Evolutionary conservation across 2,329 filamentous ascomycete species (phyloP).

Genomic region (Botrytis medusae): DNA sequence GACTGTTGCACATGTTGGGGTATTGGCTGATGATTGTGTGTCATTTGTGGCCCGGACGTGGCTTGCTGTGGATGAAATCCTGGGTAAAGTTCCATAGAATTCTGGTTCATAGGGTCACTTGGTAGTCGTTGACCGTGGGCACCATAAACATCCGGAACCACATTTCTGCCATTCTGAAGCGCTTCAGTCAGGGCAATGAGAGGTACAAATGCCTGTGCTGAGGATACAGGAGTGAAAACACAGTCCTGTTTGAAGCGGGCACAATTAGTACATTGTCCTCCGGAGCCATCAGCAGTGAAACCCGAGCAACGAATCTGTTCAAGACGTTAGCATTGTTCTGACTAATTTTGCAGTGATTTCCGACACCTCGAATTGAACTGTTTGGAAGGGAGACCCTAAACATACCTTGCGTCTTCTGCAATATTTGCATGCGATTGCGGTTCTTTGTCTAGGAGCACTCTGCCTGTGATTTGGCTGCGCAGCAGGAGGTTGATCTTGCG

Average conservation of each 20-base stretch:
- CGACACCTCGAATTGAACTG: not conserved
- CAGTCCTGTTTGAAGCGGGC: conserved; percentile 73
- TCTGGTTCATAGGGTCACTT: conserved; percentile 30
- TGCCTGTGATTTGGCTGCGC: conserved; percentile 39
- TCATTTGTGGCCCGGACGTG: not conserved
- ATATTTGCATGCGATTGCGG: conserved; percentile 60
- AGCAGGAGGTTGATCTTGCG: not conserved
- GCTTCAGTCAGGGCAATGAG: conserved; percentile 63
- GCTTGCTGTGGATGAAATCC: not conserved
- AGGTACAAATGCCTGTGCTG: conserved; percentile 72
- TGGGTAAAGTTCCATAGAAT: conserved; percentile 23
- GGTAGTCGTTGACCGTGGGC: conserved; percentile 44
- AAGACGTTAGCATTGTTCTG: conserved; percentile 25
- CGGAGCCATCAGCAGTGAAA: conserved; percentile 64
- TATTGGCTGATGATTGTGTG: not conserved
- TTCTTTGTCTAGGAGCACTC: conserved; percentile 58
- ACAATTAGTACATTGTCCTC: conserved; percentile 72
- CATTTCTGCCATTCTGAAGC: conserved; percentile 46
- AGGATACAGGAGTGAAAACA: conserved; percentile 74
- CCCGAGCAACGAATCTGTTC: conserved; percentile 72
- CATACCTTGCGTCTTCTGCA: conserved; percentile 58
- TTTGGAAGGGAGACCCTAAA: not conserved
- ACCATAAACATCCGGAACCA: conserved; percentile 42
- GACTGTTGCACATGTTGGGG: not conserved
- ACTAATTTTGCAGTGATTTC: not conserved